These are phyloP conservation scores for Creolimax fragrantissima DNA, from an alignment of 78 protist species.

Conservation along the genomic window DNA sequence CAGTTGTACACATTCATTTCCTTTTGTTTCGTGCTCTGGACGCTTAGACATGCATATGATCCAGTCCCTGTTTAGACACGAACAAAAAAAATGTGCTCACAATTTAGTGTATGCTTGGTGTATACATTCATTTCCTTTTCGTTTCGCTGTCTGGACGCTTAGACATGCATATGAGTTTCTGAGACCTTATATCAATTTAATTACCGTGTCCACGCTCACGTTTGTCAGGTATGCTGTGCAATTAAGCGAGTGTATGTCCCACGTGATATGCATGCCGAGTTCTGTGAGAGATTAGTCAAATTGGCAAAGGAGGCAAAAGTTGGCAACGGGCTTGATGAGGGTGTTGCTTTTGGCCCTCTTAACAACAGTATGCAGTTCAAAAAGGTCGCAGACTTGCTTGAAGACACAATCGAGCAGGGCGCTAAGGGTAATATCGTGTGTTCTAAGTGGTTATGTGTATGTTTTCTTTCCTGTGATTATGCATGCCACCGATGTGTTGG, in stretches of 20 bases:
- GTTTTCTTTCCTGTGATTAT: not conserved
- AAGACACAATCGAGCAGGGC: not conserved
- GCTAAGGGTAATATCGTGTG: not conserved
- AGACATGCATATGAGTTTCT: no score
- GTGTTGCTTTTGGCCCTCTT: constrained; percentile 5
- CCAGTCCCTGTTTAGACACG: no score
- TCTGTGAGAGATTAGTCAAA: not conserved
- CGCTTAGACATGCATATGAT: no score
- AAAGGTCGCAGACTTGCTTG: not conserved
- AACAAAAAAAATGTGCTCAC: no score
- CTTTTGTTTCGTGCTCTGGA: no score
- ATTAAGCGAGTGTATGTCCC: constrained; percentile 8
- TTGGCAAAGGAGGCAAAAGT: not conserved
- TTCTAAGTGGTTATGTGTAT: not conserved
- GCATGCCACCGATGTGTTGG: no score
- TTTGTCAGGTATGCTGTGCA: not conserved
- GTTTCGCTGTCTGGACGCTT: no score
- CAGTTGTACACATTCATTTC: no score
- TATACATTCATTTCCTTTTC: no score
- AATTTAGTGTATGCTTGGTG: no score
- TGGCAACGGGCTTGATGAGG: constrained; percentile 25
- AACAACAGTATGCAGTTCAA: constrained; percentile 23
- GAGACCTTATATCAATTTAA: no score
- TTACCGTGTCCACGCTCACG: no score
- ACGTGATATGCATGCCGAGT: constrained; percentile 40